A percentile compares a stretch with the other conserved stretches of the same genome.
Evolutionary conservation across 495 filamentous ascomycete species (phyloP).

Genomic region (Melanomma pulvis-pyrius): DNA sequence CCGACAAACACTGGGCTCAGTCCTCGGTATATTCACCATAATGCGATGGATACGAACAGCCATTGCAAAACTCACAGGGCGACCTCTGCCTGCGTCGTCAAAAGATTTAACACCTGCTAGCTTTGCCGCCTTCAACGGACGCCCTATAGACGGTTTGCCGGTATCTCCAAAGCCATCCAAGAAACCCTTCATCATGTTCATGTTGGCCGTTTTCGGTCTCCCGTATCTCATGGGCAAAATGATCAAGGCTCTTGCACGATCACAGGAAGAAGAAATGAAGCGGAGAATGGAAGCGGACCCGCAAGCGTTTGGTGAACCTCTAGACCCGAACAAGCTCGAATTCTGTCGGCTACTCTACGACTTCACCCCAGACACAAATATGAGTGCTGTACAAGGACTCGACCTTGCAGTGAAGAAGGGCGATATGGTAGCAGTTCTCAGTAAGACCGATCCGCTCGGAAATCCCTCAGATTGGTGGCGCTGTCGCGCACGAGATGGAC

Average conservation of each 20-base stretch:
- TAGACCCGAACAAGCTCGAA: conserved; percentile 87
- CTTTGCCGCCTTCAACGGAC: conserved; percentile 86
- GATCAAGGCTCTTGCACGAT: conserved; percentile 78
- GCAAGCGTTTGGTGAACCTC: conserved; percentile 45
- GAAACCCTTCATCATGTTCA: conserved; percentile 95
- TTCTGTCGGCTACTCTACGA: conserved; percentile 95
- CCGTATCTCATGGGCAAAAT: conserved; percentile 95
- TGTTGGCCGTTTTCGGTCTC: conserved; percentile 89
- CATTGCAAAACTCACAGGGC: conserved; percentile 91
- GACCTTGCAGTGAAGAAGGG: conserved; percentile 94
- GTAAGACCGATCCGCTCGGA: conserved; percentile 89
- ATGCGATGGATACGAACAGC: conserved; percentile 91
- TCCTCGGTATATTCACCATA: conserved; percentile 92
- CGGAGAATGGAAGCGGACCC: conserved; percentile 59
- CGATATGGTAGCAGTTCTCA: conserved; percentile 91
- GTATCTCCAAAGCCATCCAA: conserved; percentile 73
- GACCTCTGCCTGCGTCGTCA: conserved; percentile 83
- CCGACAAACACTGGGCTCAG: conserved; percentile 90
- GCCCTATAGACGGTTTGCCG: conserved; percentile 58
- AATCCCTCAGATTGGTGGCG: conserved; percentile 96
- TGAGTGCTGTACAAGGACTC: conserved; percentile 59
- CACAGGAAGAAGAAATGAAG: conserved; percentile 77
- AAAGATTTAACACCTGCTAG: conserved; percentile 83
- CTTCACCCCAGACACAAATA: conserved; percentile 72
- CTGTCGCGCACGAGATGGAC: conserved; percentile 87